These are phyloP conservation scores for Blastobotrys raffinosifermentans DNA, from an alignment of 1,139 yeast species.

Conservation along the genomic window DNA sequence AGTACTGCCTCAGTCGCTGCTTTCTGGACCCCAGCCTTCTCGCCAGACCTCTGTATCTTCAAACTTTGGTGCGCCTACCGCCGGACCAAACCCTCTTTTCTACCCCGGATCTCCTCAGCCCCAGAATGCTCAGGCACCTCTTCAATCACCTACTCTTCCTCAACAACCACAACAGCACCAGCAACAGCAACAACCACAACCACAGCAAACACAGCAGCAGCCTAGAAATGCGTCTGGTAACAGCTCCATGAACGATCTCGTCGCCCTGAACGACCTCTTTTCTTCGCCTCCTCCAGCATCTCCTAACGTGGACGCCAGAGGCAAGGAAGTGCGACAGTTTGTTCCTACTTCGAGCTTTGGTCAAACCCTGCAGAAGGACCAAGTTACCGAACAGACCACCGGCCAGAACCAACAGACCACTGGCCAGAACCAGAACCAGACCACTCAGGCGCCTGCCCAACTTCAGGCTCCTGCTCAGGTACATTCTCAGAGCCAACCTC, in stretches of 20 bases:
- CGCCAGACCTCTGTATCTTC: slow-evolving; percentile 19
- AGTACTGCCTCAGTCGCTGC: slow-evolving; percentile 30
- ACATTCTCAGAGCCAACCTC: slow-evolving; percentile 5
- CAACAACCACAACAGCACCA: slow-evolving; percentile 4
- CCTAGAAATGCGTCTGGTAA: slow-evolving; percentile 1
- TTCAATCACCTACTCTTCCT: no score
- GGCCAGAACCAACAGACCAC: slow-evolving; percentile 25
- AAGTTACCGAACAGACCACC: no score
- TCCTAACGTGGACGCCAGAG: slow-evolving; percentile 11
- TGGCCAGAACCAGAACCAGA: slow-evolving; percentile 4
- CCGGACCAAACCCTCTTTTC: slow-evolving; percentile 20
- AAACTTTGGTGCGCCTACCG: slow-evolving; percentile 14
- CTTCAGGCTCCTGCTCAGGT: slow-evolving; percentile 3
- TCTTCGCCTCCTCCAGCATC: slow-evolving; percentile 32
- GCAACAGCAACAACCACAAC: slow-evolving; percentile 5
- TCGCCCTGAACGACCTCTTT: slow-evolving; percentile 37
- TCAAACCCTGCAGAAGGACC: slow-evolving; percentile 45
- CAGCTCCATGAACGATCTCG: slow-evolving; percentile 28
- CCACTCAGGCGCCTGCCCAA: slow-evolving; percentile 37
- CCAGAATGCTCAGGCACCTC: slow-evolving; percentile 33
- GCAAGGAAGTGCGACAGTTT: slow-evolving; percentile 28
- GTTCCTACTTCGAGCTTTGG: slow-evolving; percentile 69
- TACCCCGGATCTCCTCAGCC: slow-evolving; percentile 28
- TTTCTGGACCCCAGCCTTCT: slow-evolving; percentile 13
- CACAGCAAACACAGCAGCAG: slow-evolving; percentile 1